Conservation (phyloP, 371 early-diverging fungal species). For the Mortierella sp. region DNA sequence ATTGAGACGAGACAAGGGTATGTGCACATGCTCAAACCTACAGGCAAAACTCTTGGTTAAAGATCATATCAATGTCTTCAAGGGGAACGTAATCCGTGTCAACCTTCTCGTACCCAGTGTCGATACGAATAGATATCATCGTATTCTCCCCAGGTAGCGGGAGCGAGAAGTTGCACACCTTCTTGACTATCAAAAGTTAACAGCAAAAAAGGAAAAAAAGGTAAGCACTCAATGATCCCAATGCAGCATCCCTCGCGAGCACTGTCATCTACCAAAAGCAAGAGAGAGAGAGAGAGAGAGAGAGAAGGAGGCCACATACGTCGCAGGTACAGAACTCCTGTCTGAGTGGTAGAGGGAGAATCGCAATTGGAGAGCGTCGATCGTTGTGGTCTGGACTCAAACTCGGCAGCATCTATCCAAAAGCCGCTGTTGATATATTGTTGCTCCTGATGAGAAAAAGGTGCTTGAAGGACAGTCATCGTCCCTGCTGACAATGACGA, state of each 20-base stretch:
- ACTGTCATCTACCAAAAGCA: not conserved
- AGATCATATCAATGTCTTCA: slow-evolving; percentile 20
- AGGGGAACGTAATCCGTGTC: slow-evolving; percentile 47
- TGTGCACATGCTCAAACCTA: not conserved
- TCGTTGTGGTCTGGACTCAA: not conserved
- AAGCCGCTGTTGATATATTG: not conserved
- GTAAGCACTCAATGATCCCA: not conserved
- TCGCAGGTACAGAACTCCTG: slow-evolving; percentile 36
- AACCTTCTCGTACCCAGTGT: slow-evolving; percentile 43
- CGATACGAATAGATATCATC: slow-evolving; percentile 39
- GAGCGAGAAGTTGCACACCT: slow-evolving; percentile 17
- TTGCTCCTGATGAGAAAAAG: not conserved
- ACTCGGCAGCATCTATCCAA: slow-evolving; percentile 17
- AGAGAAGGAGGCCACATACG: slow-evolving; percentile 8
- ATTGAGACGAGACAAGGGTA: not conserved
- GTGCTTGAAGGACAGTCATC: not conserved
- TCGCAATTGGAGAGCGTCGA: slow-evolving; percentile 31
- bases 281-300: no score
- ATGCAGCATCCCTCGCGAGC: no score
- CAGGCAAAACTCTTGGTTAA: slow-evolving; percentile 54
- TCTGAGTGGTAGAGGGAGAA: slow-evolving; percentile 20
- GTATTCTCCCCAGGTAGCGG: slow-evolving; percentile 27
- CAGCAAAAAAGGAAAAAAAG: not conserved
- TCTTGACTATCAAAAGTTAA: slow-evolving; percentile 14
- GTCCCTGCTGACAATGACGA: not conserved